Conservation (phyloP, 306 rosid species). For the Sphenostylis stenocarpa region DNA sequence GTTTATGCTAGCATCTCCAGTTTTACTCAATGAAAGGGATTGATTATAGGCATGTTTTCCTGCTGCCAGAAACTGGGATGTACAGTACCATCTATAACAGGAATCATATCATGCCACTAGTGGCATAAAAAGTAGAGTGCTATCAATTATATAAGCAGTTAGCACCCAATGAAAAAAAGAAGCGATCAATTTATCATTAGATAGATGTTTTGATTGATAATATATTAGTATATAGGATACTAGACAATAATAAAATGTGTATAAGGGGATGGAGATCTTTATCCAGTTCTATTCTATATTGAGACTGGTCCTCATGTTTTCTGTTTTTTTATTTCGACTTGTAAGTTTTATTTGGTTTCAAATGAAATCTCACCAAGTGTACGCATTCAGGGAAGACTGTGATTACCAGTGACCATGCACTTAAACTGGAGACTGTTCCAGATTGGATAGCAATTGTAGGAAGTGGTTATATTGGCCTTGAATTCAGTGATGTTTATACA, state of each 20-base stretch:
- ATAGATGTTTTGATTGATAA: slow-evolving; percentile 10
- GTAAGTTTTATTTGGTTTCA: background rate
- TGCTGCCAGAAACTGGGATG: background rate
- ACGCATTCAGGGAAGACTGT: slow-evolving; percentile 71
- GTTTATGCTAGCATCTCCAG: slow-evolving; percentile 5
- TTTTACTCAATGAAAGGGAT: background rate
- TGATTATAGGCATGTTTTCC: background rate
- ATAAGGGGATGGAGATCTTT: background rate
- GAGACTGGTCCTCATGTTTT: background rate
- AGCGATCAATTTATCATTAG: background rate
- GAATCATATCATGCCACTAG: background rate
- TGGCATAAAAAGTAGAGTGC: background rate
- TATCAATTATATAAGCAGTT: background rate
- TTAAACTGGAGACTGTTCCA: slow-evolving; percentile 84
- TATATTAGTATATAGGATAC: background rate
- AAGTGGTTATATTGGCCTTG: slow-evolving; percentile 91
- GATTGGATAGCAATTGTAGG: slow-evolving; percentile 91
- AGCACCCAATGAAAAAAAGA: background rate
- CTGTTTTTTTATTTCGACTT: background rate
- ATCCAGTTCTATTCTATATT: background rate
- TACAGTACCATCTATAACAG: background rate
- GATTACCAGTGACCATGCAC: slow-evolving; percentile 88
- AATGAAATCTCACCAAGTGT: background rate
- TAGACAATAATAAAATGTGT: background rate
- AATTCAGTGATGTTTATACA: slow-evolving; percentile 89